phyloP scores from a whole-genome alignment of 192 early-diverging fungal species.

The Coemansia sp. region DNA sequence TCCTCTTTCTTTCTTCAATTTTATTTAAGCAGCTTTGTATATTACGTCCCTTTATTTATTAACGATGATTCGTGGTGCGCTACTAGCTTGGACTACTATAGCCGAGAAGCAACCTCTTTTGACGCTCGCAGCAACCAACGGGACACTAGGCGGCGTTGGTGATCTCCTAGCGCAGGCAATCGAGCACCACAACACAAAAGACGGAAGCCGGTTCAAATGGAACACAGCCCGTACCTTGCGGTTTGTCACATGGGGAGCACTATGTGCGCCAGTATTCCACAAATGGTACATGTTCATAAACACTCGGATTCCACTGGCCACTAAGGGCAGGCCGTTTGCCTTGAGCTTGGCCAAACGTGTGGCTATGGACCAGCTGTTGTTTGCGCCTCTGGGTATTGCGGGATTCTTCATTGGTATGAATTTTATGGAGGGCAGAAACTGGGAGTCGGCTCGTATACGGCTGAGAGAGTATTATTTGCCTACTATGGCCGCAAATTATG shows the following conservation, averaged over 20 bases:
- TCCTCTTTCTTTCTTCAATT: neutral
- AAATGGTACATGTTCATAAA: conserved; percentile 74
- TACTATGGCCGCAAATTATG: conserved; percentile 70
- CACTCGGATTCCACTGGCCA: conserved; percentile 60
- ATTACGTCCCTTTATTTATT: neutral
- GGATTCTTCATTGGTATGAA: conserved; percentile 70
- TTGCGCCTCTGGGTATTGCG: conserved; percentile 70
- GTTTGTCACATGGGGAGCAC: conserved; percentile 70
- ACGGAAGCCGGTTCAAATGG: conserved; percentile 26
- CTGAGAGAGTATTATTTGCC: conserved; percentile 62
- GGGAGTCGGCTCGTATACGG: conserved; percentile 61
- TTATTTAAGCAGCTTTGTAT: neutral
- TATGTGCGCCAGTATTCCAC: conserved; percentile 69
- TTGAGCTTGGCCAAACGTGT: conserved; percentile 58
- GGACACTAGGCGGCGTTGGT: conserved; percentile 62
- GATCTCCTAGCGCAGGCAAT: conserved; percentile 70
- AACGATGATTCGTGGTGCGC: conserved; percentile 1
- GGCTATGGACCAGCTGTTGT: conserved; percentile 64
- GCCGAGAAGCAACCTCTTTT: conserved; percentile 61
- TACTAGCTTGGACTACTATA: conserved; percentile 32
- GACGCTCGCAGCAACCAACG: conserved; percentile 72
- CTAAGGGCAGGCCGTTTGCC: neutral
- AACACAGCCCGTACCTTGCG: conserved; percentile 56
- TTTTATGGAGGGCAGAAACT: conserved; percentile 58
- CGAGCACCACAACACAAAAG: conserved; percentile 26